phyloP scores from a whole-genome alignment of 2,329 filamentous ascomycete genomes.

The Anthostomella pinea region DNA sequence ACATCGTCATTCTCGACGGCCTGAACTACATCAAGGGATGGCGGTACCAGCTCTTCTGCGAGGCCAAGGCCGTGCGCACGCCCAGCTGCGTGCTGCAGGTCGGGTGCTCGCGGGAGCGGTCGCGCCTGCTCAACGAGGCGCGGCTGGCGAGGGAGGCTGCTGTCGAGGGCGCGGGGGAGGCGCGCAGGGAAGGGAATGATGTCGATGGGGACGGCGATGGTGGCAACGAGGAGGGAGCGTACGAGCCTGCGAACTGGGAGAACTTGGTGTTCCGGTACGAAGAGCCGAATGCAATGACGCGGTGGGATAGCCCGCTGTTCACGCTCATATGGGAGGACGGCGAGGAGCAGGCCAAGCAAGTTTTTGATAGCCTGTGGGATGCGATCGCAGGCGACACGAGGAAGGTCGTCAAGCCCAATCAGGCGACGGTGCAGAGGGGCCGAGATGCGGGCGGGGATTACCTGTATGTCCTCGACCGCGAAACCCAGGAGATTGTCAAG shows the following conservation, averaged over 20 bases:
- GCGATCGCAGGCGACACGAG: conserved; percentile 61
- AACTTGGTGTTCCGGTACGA: conserved; percentile 81
- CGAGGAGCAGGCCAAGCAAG: conserved; percentile 51
- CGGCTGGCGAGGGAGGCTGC: conserved; percentile 45
- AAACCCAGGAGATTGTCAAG: conserved; percentile 73
- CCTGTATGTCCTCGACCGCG: conserved; percentile 74
- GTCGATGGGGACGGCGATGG: conserved; percentile 35
- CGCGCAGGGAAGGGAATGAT: conserved; percentile 9
- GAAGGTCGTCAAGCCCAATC: conserved; percentile 69
- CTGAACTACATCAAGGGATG: conserved; percentile 90
- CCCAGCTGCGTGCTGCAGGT: conserved; percentile 71
- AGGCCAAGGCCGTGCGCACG: conserved; percentile 76
- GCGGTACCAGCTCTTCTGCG: conserved; percentile 82
- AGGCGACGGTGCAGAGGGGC: conserved; percentile 65
- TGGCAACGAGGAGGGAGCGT: conserved; percentile 51
- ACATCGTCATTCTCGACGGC: conserved; percentile 76
- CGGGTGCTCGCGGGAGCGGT: conserved; percentile 52
- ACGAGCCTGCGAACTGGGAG: conserved; percentile 64
- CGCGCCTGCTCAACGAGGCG: conserved; percentile 57
- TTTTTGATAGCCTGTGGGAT: conserved; percentile 72
- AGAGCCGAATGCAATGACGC: conserved; percentile 79
- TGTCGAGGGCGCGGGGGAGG: conserved; percentile 37
- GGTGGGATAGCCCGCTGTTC: conserved; percentile 83
- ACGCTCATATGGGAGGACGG: conserved; percentile 75
- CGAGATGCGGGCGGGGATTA: conserved; percentile 68